Percentiles rank a stretch among this genome's conserved stretches.
Evolutionary conservation across 805 yeast species (phyloP).

Genomic region (Pichia membranifaciens): DNA sequence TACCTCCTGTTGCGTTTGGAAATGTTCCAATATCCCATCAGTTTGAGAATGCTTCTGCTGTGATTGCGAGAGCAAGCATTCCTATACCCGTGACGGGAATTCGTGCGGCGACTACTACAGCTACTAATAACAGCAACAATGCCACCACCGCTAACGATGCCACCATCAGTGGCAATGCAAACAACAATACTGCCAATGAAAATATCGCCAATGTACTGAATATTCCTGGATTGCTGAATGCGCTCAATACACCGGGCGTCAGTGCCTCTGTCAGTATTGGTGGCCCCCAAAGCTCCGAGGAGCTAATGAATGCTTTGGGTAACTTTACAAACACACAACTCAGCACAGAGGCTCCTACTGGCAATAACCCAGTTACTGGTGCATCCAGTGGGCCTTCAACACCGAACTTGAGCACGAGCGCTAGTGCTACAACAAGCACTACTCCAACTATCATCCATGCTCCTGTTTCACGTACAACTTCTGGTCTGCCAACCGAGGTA

Average conservation of each 20-base stretch:
- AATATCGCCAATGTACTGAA: neutral
- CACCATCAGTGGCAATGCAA: no score
- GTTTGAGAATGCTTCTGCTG: slow-evolving; percentile 6
- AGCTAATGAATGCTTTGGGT: slow-evolving; percentile 7
- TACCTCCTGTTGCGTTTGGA: slow-evolving; percentile 18
- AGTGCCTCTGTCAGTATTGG: slow-evolving; percentile 13
- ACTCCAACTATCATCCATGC: slow-evolving; percentile 1
- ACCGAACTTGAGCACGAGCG: neutral
- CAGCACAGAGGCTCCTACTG: neutral
- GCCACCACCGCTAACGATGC: neutral
- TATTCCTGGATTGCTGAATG: neutral
- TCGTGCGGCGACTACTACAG: neutral
- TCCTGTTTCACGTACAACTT: neutral
- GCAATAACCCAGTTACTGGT: neutral
- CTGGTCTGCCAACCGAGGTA: neutral
- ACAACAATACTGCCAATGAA: no score
- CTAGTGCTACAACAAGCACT: neutral
- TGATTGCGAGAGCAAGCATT: slow-evolving; percentile 15
- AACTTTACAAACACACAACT: slow-evolving; percentile 7
- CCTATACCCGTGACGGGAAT: slow-evolving; percentile 1
- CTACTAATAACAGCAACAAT: neutral
- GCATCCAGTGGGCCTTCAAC: neutral
- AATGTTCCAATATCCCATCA: slow-evolving; percentile 12
- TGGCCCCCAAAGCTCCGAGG: slow-evolving; percentile 10
- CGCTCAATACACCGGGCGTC: slow-evolving; percentile 9